These are phyloP conservation scores for Claviceps sp. DNA, from an alignment of 2,329 filamentous ascomycete genomes.

Conservation along the genomic window DNA sequence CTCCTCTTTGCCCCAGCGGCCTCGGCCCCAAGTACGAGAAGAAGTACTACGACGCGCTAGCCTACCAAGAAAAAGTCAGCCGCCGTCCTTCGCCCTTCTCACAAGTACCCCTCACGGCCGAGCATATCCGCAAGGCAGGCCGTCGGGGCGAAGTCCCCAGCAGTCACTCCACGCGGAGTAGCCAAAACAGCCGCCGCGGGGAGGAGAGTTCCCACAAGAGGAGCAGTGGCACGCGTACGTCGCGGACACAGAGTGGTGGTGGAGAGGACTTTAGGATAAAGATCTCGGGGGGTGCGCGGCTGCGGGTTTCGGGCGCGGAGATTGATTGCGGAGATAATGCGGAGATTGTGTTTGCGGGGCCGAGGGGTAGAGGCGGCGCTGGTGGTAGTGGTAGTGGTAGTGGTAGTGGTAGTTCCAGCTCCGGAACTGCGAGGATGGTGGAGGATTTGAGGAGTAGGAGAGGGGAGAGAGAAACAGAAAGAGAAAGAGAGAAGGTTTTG, in stretches of 20 bases:
- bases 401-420: conserved; percentile 25
- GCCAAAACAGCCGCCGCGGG: conserved; percentile 43
- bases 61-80: conserved; percentile 40
- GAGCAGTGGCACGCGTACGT: conserved; percentile 45
- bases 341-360: conserved; percentile 41
- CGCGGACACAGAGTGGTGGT: conserved; percentile 13
- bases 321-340: conserved; percentile 46
- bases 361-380: conserved; percentile 4
- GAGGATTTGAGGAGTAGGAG: conserved; percentile 22
- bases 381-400: conserved; percentile 9
- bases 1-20: conserved; percentile 12
- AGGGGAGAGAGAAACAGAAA: too few relatives aligned
- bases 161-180: conserved; percentile 45
- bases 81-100: conserved; percentile 20
- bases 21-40: conserved; percentile 21
- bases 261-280: conserved; percentile 48
- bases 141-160: conserved; percentile 32
- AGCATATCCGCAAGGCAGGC: conserved; percentile 37
- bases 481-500: too few relatives aligned
- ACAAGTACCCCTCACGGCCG: conserved; percentile 38
- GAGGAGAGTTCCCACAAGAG: conserved; percentile 51
- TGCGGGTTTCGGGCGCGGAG: conserved; percentile 42
- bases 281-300: conserved; percentile 39
- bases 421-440: conserved; percentile 37
- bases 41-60: conserved; percentile 23